These are phyloP conservation scores for Phlebopus sp. DNA, from an alignment of 1,284 basidiomycete genomes.

Conservation along the genomic window DNA sequence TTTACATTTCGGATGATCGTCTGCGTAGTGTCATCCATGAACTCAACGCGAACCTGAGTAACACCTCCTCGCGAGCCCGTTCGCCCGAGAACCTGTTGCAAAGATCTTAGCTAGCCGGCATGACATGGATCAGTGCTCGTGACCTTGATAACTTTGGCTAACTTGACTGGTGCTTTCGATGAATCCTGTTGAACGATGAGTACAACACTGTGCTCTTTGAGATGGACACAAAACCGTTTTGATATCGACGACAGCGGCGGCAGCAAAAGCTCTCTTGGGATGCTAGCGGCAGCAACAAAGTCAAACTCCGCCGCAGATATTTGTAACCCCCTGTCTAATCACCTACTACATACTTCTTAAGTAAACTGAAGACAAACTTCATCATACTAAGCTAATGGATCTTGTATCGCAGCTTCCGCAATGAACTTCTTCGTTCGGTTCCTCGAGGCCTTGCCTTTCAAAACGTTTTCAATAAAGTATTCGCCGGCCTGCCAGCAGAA, in stretches of 20 bases:
- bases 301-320: slow-evolving; percentile 27
- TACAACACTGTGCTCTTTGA: too few relatives aligned
- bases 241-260: slow-evolving; percentile 9
- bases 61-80: slow-evolving; percentile 99
- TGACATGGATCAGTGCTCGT: slow-evolving; percentile 7
- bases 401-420: slow-evolving; percentile 19
- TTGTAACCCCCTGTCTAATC: not conserved
- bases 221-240: slow-evolving; percentile 25
- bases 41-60: slow-evolving; percentile 99
- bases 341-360: too few relatives aligned
- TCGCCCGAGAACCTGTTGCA: slow-evolving; percentile 86
- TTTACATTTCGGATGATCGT: slow-evolving; percentile 99
- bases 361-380: not conserved
- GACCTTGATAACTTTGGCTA: slow-evolving; percentile 95
- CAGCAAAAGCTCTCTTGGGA: slow-evolving; percentile 2
- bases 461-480: slow-evolving; percentile 88
- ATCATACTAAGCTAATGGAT: not conserved
- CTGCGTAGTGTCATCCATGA: slow-evolving; percentile 96
- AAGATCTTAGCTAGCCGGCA: slow-evolving; percentile 7
- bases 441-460: slow-evolving; percentile 56
- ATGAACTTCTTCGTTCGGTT: slow-evolving; percentile 39
- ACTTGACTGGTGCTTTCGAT: slow-evolving; percentile 89
- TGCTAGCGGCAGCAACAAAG: slow-evolving; percentile 25
- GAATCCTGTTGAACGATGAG: slow-evolving; percentile 52
- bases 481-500: slow-evolving; percentile 70